phyloP scores from a whole-genome alignment of 192 early-diverging fungal species.

The Coemansia sp. region DNA sequence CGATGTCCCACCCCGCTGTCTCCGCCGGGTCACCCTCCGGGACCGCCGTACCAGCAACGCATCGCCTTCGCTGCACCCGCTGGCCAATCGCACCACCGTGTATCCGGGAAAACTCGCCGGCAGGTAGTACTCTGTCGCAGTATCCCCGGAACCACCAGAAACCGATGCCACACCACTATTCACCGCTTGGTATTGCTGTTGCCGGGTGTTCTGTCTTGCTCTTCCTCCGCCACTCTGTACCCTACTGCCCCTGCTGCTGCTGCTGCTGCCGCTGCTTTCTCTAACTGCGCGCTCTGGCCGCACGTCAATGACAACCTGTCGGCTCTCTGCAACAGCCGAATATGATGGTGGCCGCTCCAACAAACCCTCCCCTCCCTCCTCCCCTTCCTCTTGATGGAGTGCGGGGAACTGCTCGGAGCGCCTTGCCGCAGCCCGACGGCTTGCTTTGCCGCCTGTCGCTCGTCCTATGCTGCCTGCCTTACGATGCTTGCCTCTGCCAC shows the following conservation, averaged over 20 bases:
- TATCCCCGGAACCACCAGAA: not conserved
- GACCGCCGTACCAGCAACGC: constrained; percentile 7
- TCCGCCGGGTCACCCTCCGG: not conserved
- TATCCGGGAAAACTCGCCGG: constrained; percentile 49
- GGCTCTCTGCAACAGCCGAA: not conserved
- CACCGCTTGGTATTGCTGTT: not conserved
- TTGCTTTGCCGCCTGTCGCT: not conserved
- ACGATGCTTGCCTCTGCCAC: not conserved
- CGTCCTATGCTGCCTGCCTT: not conserved
- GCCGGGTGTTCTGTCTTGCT: not conserved
- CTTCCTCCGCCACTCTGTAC: not conserved
- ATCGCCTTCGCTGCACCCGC: constrained; percentile 13
- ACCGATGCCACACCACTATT: not conserved
- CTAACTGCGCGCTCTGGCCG: constrained; percentile 10
- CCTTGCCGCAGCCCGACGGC: not conserved
- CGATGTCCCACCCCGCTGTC: not conserved
- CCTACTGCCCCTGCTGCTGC: too few species aligned
- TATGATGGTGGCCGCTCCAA: not conserved
- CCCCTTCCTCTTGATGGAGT: not conserved
- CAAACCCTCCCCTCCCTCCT: not conserved
- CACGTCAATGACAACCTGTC: not conserved
- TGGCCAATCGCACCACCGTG: constrained; percentile 24
- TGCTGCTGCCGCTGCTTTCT: not conserved
- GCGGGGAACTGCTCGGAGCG: constrained; percentile 26
- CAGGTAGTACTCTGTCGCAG: constrained; percentile 26